A percentile compares a stretch with the other conserved stretches of the same genome.
These are phyloP conservation scores for Fraxinus nigra DNA, from an alignment of 305 asterid species.

Conservation along the genomic window DNA sequence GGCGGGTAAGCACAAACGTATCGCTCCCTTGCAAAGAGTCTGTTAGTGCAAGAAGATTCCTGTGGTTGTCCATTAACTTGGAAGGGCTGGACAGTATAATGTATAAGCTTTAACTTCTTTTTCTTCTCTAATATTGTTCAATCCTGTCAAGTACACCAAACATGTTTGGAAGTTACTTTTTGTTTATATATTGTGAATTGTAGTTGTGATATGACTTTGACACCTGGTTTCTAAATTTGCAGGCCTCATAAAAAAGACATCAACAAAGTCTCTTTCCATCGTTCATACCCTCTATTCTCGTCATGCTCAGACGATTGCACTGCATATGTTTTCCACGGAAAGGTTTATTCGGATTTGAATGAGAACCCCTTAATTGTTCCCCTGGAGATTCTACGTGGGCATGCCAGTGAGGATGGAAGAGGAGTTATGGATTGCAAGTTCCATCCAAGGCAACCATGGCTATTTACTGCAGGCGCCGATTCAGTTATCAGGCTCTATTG, in stretches of 20 bases:
- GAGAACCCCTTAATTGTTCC: conserved; percentile 88
- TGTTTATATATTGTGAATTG: background rate
- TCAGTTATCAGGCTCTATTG: conserved; percentile 76
- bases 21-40: background rate
- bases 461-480: conserved; percentile 90
- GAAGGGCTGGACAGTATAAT: background rate
- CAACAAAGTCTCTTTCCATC: conserved; percentile 73
- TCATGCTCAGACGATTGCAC: conserved; percentile 94
- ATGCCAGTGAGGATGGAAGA: conserved; percentile 66
- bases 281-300: conserved; percentile 87
- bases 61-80: background rate
- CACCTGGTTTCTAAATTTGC: conserved; percentile 23
- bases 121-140: background rate
- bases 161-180: background rate
- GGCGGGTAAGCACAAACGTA: background rate
- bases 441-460: conserved; percentile 97
- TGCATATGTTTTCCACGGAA: conserved; percentile 83
- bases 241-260: conserved; percentile 87
- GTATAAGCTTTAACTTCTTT: background rate
- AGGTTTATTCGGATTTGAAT: conserved; percentile 90
- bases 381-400: conserved; percentile 87
- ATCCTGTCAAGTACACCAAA: background rate
- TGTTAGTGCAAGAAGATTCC: background rate
- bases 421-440: conserved; percentile 92
- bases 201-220: background rate